A percentile compares a stretch with the other conserved stretches of the same genome.
Evolutionary conservation across 345 rosid genomes (phyloP).

Genomic region (Punica granatum): DNA sequence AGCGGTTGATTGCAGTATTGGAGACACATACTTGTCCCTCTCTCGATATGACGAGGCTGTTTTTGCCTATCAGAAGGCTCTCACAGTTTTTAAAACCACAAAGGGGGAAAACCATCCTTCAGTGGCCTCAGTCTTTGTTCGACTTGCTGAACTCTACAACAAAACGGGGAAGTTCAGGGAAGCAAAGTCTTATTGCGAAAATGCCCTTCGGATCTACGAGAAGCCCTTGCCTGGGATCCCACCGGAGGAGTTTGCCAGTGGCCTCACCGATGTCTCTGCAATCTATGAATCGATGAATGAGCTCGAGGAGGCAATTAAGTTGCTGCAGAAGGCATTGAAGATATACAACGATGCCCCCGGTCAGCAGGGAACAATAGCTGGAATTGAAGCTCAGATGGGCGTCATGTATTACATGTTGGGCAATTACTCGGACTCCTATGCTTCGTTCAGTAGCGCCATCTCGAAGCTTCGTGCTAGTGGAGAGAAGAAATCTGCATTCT

Average conservation of each 20-base stretch:
- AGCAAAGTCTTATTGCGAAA: constrained; percentile 77
- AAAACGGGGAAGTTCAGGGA: constrained; percentile 74
- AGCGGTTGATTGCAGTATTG: constrained; percentile 82
- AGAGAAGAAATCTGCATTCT: constrained; percentile 75
- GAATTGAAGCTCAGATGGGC: constrained; percentile 95
- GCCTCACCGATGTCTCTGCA: constrained; percentile 74
- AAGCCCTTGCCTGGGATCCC: constrained; percentile 49
- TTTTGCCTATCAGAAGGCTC: constrained; percentile 84
- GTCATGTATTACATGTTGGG: constrained; percentile 85
- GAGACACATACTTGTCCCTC: constrained; percentile 81
- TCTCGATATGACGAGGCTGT: constrained; percentile 77
- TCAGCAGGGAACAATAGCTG: constrained; percentile 67
- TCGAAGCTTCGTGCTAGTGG: constrained; percentile 63
- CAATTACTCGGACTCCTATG: constrained; percentile 65
- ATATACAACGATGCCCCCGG: constrained; percentile 62
- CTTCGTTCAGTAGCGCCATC: constrained; percentile 50
- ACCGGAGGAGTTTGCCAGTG: constrained; percentile 78
- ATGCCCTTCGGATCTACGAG: constrained; percentile 76
- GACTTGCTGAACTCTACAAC: constrained; percentile 80
- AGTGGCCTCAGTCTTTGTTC: constrained; percentile 73
- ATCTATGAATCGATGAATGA: constrained; percentile 88
- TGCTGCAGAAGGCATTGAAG: constrained; percentile 72
- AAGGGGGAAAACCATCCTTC: constrained; percentile 88
- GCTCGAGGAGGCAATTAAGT: constrained; percentile 56
- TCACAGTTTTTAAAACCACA: constrained; percentile 58